Percentiles rank a stretch among this genome's conserved stretches.
phyloP scores from a whole-genome alignment of 2,329 filamentous ascomycete genomes.

The Tympanopsis confertula region DNA sequence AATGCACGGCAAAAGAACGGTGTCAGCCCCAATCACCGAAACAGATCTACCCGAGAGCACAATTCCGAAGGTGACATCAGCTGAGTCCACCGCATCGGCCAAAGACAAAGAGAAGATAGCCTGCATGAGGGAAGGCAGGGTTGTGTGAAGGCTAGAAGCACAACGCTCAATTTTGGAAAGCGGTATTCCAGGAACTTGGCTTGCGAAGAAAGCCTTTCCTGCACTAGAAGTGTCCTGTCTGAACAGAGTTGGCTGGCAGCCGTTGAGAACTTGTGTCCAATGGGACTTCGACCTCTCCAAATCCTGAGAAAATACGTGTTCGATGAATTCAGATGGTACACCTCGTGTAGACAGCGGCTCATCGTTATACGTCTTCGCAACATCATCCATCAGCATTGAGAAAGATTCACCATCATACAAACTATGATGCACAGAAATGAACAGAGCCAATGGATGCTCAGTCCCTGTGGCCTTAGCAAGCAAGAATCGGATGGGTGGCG shows the following conservation, averaged over 20 bases:
- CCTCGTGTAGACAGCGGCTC: constrained; percentile 7
- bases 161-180: constrained; percentile 13
- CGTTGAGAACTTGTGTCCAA: constrained; percentile 12
- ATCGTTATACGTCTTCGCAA: constrained; percentile 12
- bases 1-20: constrained; percentile 20
- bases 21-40: constrained; percentile 15
- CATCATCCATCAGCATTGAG: constrained; percentile 17
- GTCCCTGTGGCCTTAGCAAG: constrained; percentile 7
- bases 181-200: constrained; percentile 7
- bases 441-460: constrained; percentile 8
- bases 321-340: constrained; percentile 11
- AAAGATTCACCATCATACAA: constrained; percentile 22
- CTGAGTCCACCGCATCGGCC: constrained; percentile 12
- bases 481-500: constrained; percentile 15
- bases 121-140: constrained; percentile 16
- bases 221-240: neutral
- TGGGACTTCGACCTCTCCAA: constrained; percentile 12
- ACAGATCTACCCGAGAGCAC: constrained; percentile 19
- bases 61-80: constrained; percentile 18
- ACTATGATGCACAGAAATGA: constrained; percentile 21
- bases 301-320: constrained; percentile 13
- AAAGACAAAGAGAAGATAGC: constrained; percentile 19
- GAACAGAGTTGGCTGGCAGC: constrained; percentile 9
- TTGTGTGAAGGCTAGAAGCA: constrained; percentile 13
- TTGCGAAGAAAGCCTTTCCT: constrained; percentile 2